Conservation (phyloP, 2,329 filamentous ascomycete genomes). For the Gaeumannomyces sp. region DNA sequence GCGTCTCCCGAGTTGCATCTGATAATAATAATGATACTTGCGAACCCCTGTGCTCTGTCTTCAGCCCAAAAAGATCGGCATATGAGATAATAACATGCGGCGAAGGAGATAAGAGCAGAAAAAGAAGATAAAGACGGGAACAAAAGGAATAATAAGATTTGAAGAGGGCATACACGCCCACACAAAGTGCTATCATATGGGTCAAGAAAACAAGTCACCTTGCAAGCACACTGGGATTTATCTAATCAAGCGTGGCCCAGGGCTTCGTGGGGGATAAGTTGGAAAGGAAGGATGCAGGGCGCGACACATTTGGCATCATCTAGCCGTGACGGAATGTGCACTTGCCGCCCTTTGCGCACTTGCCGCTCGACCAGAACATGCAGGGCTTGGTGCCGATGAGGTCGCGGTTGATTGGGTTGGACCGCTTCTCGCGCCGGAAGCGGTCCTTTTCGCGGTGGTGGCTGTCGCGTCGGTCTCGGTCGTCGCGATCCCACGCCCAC, state of each 20-base stretch:
- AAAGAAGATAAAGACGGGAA: neutral
- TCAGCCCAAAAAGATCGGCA: neutral
- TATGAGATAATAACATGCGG: neutral
- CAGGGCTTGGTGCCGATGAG: conserved; percentile 63
- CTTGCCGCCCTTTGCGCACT: conserved; percentile 65
- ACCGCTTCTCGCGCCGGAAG: conserved; percentile 9
- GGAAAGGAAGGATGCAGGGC: neutral
- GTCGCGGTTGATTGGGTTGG: conserved; percentile 40
- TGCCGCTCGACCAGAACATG: conserved; percentile 63
- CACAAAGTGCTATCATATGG: neutral
- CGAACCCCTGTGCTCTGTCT: neutral
- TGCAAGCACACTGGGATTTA: too few species aligned
- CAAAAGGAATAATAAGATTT: neutral
- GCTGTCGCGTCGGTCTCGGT: neutral
- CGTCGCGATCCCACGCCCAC: neutral
- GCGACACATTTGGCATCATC: neutral
- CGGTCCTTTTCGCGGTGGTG: conserved; percentile 12
- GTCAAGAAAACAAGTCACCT: neutral
- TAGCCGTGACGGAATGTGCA: conserved; percentile 68
- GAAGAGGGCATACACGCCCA: neutral
- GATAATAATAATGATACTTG: neutral
- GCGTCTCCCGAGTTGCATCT: neutral
- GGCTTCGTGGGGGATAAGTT: too few species aligned
- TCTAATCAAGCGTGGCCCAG: too few species aligned
- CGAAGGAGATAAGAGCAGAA: neutral